Evolutionary conservation across 2,329 filamentous ascomycete species (phyloP), one percentile per base, ranked within the genome.

Genomic region (Colletotrichum lindemuthianum): DNA sequence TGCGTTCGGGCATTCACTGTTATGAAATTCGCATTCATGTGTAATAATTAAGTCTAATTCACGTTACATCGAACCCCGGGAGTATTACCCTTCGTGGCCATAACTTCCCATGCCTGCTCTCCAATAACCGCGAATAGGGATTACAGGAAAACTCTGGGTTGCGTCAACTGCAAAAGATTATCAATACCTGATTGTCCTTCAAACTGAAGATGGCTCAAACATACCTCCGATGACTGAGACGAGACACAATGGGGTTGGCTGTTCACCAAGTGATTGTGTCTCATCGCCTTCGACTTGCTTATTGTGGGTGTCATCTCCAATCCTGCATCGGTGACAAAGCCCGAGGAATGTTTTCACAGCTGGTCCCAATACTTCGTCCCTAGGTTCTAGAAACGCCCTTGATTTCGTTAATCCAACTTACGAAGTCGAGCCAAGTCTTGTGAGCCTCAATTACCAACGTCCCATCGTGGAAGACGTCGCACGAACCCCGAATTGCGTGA

Each of bases 21-120:
- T 53, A 66, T 37, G 41, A 58, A 59, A 54, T 59, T 66, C 53
- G 39, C 36, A 37, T 58, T 58, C 59, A 49, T 36, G 44, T 64
- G 59, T 63, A 66, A 66, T 63, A 54, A 63, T 64, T 64, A 50
- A 63, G 48, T 53, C 11, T 63, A 59, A 63, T 64, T 54, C 34
- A 32, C 32, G 7, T 13, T 24, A 24, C 4, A 24, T 24, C 24
- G 24, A 24, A 3, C 24, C 24, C 5, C 24, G 24, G 24, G 4
- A 24, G 24, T 24, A 24, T 24, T 5, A 24, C 24, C 4, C 24
- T 5, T 24, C 24, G 4, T 24, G 24, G 24, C 24, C 24, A 24
- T 24, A 2, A 24, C 2, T 24, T 24, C 24, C 24, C 24, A 24
- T 24, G 24, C 24, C 24, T 24, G 24, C 24, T 24, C 24, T 24